Evolutionary conservation across 305 asterid genomes (phyloP), one percentile per base, ranked within the genome.

Genomic region (Solanum chacoense): DNA sequence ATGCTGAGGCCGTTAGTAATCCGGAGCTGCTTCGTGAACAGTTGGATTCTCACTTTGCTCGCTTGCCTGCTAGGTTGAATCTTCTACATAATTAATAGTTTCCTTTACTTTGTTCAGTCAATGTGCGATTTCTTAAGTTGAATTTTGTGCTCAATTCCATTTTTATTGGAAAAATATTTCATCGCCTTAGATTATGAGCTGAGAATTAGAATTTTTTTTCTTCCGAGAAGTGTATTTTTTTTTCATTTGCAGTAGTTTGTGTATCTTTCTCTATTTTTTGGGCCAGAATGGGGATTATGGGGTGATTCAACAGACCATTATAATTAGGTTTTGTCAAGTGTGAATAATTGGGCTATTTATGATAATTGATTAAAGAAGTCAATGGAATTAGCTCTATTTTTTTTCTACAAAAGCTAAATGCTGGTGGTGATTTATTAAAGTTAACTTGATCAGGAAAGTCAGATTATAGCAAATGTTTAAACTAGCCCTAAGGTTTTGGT

Each of bases 41-140:
- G 92, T 88, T 97, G 92, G 99, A 94, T 87, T 93, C 94, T 88
- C 99, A 97, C 93, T 97, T 97, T 92, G 92, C 92, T 90, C 96
- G 99, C 89, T 93, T 97, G 90, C 99, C 99, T 88, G 90, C 92
- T 36, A 97, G 99, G 99, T 97, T 84, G n/a, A 38, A 40, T n/a
- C 26, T 71, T 37, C 22, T 71, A 85, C 75, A 11, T 69, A 26
- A 42, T 84, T 83, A 67, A 73, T 75, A 72, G 72, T 31, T 29
- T 31, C 37, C 38, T 67, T 45, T 42, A 13, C 32, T 11, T 76
- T 76, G 74, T 42, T 38, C 24, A 6, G 29, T 29, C 85, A 80
- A 80, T 45, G 69, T 81, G 20, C 72, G 40, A 45, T 81, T 80
- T 26, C 26, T 80, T 50, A 28, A 45, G 69, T 26, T 80, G 37